phyloP scores from a whole-genome alignment of 805 yeast genomes.

The Candida nemodendra region DNA sequence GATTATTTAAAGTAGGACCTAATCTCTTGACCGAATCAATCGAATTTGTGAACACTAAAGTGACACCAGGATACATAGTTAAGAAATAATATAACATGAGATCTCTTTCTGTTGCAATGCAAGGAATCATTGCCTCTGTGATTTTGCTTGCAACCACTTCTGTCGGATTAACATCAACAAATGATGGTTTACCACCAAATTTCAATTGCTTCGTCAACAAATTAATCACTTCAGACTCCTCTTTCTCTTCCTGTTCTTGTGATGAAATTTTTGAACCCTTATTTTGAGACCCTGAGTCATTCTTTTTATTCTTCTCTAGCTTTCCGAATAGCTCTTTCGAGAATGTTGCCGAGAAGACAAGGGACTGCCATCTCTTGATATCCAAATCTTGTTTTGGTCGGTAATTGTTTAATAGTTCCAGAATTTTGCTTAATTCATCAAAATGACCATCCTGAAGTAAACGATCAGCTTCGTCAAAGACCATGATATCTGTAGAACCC shows the following conservation, averaged over 20 bases:
- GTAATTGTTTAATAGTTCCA: slow-evolving; percentile 57
- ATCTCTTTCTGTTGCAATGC: slow-evolving; percentile 88
- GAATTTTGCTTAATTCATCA: slow-evolving; percentile 81
- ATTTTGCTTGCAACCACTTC: slow-evolving; percentile 72
- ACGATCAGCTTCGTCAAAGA: slow-evolving; percentile 95
- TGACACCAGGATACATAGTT: slow-evolving; percentile 81
- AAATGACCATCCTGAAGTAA: slow-evolving; percentile 94
- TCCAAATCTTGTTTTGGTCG: slow-evolving; percentile 41
- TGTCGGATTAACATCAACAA: slow-evolving; percentile 84
- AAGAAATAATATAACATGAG: slow-evolving; percentile 85
- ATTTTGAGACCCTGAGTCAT: slow-evolving; percentile 28
- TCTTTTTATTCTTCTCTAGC: slow-evolving; percentile 45
- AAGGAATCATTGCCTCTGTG: slow-evolving; percentile 85
- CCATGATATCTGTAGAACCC: slow-evolving; percentile 50
- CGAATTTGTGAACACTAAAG: slow-evolving; percentile 91
- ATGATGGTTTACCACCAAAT: slow-evolving; percentile 64
- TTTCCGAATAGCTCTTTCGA: slow-evolving; percentile 78
- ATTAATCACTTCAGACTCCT: slow-evolving; percentile 53
- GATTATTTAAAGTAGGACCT: slow-evolving; percentile 67
- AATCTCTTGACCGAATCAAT: slow-evolving; percentile 90
- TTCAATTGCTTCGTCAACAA: slow-evolving; percentile 67
- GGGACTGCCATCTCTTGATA: slow-evolving; percentile 64
- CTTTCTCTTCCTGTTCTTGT: slow-evolving; percentile 41
- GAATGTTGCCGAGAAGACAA: slow-evolving; percentile 95
- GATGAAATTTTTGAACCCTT: slow-evolving; percentile 26